phyloP scores from a whole-genome alignment of 345 rosid genomes.

The Rhizophora apiculata region DNA sequence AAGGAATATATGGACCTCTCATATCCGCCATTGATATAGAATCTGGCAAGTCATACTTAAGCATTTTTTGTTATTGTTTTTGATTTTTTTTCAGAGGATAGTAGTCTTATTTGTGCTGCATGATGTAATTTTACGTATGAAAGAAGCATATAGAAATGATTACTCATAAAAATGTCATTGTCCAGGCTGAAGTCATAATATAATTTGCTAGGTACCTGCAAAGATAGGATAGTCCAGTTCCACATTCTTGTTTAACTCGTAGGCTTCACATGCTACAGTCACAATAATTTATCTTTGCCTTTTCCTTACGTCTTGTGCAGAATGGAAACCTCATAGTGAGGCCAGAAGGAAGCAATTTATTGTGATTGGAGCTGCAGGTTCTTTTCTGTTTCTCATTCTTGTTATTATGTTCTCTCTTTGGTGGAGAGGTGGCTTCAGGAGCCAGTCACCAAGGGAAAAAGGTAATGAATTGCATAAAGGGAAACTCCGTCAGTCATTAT shows the following conservation, averaged over 20 bases:
- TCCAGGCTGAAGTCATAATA: no score
- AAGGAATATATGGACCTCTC: slow-evolving; percentile 21
- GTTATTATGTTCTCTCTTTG: slow-evolving; percentile 16
- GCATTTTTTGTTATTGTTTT: not conserved
- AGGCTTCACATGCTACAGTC: not conserved
- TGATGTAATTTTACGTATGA: no score
- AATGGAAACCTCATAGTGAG: not conserved
- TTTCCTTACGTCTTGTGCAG: not conserved
- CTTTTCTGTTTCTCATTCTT: slow-evolving; percentile 24
- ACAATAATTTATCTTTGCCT: not conserved
- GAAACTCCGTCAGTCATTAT: no score
- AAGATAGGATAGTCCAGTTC: no score
- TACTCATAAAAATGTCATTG: no score
- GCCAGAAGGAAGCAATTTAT: slow-evolving; percentile 21
- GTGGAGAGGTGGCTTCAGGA: slow-evolving; percentile 40
- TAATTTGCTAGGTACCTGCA: no score
- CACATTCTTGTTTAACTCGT: no score
- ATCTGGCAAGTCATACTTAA: slow-evolving; percentile 4
- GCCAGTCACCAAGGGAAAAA: slow-evolving; percentile 2
- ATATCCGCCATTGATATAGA: slow-evolving; percentile 17
- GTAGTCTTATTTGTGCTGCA: no score
- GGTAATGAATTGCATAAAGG: slow-evolving; percentile 12
- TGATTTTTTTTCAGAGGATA: no score
- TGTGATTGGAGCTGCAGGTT: slow-evolving; percentile 29
- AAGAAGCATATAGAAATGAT: no score